These are phyloP conservation scores for Kodamaea sp. DNA, from an alignment of 1,139 yeast genomes.

Conservation along the genomic window DNA sequence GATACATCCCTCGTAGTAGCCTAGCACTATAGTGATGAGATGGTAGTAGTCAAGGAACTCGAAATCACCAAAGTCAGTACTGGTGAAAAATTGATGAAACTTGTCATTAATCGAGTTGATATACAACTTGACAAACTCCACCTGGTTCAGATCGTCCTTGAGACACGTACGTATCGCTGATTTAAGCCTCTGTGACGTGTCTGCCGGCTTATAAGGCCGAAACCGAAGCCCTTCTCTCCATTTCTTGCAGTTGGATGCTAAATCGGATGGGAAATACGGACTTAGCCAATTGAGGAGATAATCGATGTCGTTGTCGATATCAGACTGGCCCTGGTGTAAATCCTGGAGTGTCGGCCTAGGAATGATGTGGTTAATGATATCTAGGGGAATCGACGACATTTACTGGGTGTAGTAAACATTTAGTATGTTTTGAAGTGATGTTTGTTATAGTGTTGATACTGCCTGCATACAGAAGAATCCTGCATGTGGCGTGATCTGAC, in stretches of 20 bases:
- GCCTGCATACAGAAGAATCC: too few species aligned
- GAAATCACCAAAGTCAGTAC: constrained; percentile 5
- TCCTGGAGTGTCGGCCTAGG: constrained; percentile 26
- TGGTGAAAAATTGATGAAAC: constrained; percentile 10
- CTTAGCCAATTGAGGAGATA: constrained; percentile 41
- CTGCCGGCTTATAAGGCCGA: constrained; percentile 10
- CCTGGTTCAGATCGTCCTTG: constrained; percentile 35
- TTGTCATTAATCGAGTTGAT: constrained; percentile 30
- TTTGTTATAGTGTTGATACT: not conserved
- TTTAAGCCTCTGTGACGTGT: constrained; percentile 39
- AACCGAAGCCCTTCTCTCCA: constrained; percentile 5
- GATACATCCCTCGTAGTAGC: constrained; percentile 19
- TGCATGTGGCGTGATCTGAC: too few species aligned
- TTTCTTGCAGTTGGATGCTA: constrained; percentile 5
- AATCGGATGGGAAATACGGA: constrained; percentile 28
- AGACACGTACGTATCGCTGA: constrained; percentile 42
- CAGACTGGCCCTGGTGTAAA: constrained; percentile 24
- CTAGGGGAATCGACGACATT: not conserved
- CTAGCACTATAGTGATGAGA: constrained; percentile 15
- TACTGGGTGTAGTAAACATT: too few species aligned
- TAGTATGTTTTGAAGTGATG: too few species aligned
- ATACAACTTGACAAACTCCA: constrained; percentile 38
- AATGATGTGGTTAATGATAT: constrained; percentile 14
- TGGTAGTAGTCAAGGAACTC: constrained; percentile 14
- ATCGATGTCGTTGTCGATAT: constrained; percentile 45